Base-by-base conservation (phyloP, 257 asterid species). In the Solanum clarkiae region DNA sequence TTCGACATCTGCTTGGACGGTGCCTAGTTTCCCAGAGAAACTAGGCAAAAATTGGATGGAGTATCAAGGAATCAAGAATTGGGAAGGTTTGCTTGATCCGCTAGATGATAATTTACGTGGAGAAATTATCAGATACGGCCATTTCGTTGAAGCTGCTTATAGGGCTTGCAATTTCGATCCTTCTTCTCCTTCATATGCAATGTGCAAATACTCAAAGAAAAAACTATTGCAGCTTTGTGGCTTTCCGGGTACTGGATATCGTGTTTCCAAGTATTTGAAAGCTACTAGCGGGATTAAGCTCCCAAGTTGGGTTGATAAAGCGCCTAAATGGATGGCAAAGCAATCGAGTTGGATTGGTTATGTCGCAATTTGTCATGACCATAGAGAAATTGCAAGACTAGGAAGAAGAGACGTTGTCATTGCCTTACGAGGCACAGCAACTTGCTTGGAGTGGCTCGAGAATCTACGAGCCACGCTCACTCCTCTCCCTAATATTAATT, bases 371-470 rank as follows among this genome's bases (percentile, higher is more conserved):
- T 94, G 96, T 57, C 90, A 92, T 7, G 97, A 95, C 88, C 82
- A 84, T 79, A 80, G 84, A 1, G 96, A 91, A 55, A 95, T 95
- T 3, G 44, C 93, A 10, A 85, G 98, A 85, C 94, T 96, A 1
- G 99, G 99, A 13, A 88, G 99, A 59, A 87, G 98, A 5, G 99
- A 96, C 68, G 97, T 96, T 13, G 97, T 96, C 55, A 93, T 96
- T 26, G 97, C 98, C 0, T 85, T 95, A 1, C 97, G 98, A 0
- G 99, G 99, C 86, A 96, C 99, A 0, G 95, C 92, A 42, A 96
- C 98, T 3, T 89, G 93, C 59, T 81, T 93, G 17, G 98, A 96
- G 49, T 96, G 99, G 99, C 88, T 96, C 6, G 98, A 96, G 40
- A 96, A 96, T 89, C 87, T 96, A 5, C 42, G 98, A 12, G 98